A percentile compares a stretch with the other conserved stretches of the same genome.
These are phyloP conservation scores for Paxillus ammoniavirescens DNA, from an alignment of 768 basidiomycete genomes.

Conservation along the genomic window DNA sequence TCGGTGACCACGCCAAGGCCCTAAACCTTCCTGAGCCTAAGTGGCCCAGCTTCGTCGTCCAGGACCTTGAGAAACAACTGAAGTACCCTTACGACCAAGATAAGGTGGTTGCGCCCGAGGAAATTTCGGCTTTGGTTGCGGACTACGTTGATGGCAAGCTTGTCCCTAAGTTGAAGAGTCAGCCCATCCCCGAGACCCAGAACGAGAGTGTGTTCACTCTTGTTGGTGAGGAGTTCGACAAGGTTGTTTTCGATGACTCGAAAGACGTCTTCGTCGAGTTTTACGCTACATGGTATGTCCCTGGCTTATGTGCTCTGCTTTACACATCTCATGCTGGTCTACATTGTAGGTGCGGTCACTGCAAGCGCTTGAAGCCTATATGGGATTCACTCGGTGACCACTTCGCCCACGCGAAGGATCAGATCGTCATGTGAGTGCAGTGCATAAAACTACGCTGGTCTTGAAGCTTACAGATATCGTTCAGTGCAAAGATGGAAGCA, in stretches of 20 bases:
- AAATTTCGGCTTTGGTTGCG: constrained; percentile 57
- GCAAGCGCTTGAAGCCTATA: constrained; percentile 93
- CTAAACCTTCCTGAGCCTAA: constrained; percentile 82
- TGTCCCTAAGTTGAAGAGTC: constrained; percentile 83
- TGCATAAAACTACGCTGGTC: neutral
- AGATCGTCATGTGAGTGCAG: constrained; percentile 66
- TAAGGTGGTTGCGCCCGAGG: constrained; percentile 56
- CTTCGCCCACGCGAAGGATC: constrained; percentile 72
- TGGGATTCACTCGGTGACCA: constrained; percentile 92
- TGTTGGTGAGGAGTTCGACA: constrained; percentile 88
- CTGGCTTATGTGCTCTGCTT: constrained; percentile 3
- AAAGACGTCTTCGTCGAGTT: constrained; percentile 98
- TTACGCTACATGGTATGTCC: constrained; percentile 88
- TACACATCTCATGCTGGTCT: neutral
- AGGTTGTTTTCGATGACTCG: constrained; percentile 77
- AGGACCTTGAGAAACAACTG: constrained; percentile 78
- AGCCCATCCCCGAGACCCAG: constrained; percentile 81
- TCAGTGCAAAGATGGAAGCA: constrained; percentile 93
- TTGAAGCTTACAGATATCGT: constrained; percentile 10
- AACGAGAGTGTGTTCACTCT: constrained; percentile 79
- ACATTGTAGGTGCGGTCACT: constrained; percentile 76
- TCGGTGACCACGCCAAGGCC: constrained; percentile 92
- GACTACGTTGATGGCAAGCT: constrained; percentile 72
- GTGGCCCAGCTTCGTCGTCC: constrained; percentile 95
- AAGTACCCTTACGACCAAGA: constrained; percentile 86